phyloP scores from a whole-genome alignment of 306 rosid species.

The Sphenostylis stenocarpa region DNA sequence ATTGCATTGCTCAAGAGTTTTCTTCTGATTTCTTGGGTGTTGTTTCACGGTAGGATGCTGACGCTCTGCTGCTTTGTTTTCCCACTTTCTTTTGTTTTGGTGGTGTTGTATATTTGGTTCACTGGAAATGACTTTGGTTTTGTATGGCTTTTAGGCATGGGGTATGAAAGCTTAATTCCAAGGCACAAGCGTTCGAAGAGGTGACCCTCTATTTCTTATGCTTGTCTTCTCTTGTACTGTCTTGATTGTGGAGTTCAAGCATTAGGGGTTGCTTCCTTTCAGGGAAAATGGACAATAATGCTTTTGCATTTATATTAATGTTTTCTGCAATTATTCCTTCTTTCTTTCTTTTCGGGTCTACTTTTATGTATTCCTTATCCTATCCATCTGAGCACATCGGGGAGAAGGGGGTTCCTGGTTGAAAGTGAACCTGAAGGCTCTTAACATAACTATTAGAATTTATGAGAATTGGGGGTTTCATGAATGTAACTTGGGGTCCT shows the following conservation, averaged over 20 bases:
- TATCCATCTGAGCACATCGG: constrained; percentile 23
- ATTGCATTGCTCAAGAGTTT: constrained; percentile 32
- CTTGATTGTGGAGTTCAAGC: constrained; percentile 21
- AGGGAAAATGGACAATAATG: constrained; percentile 38
- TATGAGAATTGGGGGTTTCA: constrained; percentile 21
- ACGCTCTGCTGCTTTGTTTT: constrained; percentile 19
- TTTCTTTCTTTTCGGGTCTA: constrained; percentile 15
- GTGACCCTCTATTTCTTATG: constrained; percentile 35
- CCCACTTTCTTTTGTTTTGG: background rate
- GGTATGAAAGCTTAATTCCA: constrained; percentile 55
- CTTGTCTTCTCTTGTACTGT: constrained; percentile 13
- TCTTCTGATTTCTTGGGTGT: constrained; percentile 32
- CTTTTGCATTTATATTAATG: constrained; percentile 30
- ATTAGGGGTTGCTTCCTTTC: constrained; percentile 23
- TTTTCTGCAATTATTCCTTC: constrained; percentile 11
- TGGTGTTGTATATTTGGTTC: constrained; percentile 21
- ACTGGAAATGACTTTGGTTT: constrained; percentile 34
- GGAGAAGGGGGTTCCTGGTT: constrained; percentile 25
- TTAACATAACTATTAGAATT: background rate
- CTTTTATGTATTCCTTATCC: constrained; percentile 2
- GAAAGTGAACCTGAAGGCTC: constrained; percentile 22
- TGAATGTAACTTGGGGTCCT: constrained; percentile 1
- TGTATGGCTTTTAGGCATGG: constrained; percentile 58
- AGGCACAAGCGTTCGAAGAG: constrained; percentile 75
- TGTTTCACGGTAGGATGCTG: constrained; percentile 45